Conservation (phyloP, 23 red algal species). For the Cyanidium caldarium region DNA sequence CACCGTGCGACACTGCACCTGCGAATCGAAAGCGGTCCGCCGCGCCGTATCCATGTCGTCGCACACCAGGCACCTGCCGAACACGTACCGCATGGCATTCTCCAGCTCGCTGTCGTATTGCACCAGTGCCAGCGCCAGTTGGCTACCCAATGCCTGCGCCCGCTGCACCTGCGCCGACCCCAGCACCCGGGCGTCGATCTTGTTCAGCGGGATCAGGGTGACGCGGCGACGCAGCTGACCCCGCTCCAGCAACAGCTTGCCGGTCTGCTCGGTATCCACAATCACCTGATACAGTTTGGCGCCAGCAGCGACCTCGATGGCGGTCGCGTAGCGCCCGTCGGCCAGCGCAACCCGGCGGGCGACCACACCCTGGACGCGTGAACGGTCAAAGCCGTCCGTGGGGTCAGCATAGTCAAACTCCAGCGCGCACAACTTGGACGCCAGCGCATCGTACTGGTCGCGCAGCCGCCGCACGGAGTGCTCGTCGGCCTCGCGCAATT, state of each 20-base stretch:
- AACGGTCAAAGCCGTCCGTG: slow-evolving; percentile 30
- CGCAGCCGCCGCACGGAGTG: slow-evolving; percentile 3
- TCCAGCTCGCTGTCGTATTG: slow-evolving; percentile 47
- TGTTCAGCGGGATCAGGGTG: slow-evolving; percentile 93
- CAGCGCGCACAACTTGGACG: slow-evolving; percentile 23
- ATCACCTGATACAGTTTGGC: slow-evolving; percentile 75
- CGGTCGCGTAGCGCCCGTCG: slow-evolving; percentile 31
- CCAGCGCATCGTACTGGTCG: slow-evolving; percentile 36
- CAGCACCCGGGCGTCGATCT: slow-evolving; percentile 38
- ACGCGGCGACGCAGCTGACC: slow-evolving; percentile 48
- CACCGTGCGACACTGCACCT: slow-evolving; percentile 47
- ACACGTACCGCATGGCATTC: slow-evolving; percentile 67
- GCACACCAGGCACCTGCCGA: slow-evolving; percentile 69
- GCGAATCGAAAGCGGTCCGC: slow-evolving; percentile 47
- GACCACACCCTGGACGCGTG: slow-evolving; percentile 60
- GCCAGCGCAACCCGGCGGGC: slow-evolving; percentile 49
- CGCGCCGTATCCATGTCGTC: slow-evolving; percentile 55
- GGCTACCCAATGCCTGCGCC: slow-evolving; percentile 27
- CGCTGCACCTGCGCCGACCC: background rate
- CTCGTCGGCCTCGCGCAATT: slow-evolving; percentile 21
- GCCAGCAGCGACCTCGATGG: slow-evolving; percentile 77
- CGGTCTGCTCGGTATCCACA: slow-evolving; percentile 80
- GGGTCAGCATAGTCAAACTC: slow-evolving; percentile 74
- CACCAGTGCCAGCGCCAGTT: slow-evolving; percentile 47
- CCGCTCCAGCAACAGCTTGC: slow-evolving; percentile 46